These are phyloP conservation scores for Eucalyptus grandis DNA, from an alignment of 345 rosid species.

Conservation along the genomic window DNA sequence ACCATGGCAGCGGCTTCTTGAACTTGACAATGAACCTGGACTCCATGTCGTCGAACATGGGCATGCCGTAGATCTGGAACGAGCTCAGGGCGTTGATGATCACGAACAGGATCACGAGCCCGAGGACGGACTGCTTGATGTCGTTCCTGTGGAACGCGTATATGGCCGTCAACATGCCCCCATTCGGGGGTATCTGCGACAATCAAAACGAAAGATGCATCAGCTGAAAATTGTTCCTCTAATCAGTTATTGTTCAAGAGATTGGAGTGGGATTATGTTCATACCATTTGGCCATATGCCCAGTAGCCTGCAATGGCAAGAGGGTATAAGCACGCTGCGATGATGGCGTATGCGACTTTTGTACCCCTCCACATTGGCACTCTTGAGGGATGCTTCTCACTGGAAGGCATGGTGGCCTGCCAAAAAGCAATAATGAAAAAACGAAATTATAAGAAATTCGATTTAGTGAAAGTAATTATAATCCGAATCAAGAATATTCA, in stretches of 20 bases:
- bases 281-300: constrained; percentile 58
- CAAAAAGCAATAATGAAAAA: background rate
- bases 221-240: background rate
- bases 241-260: background rate
- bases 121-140: constrained; percentile 21
- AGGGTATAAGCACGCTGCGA: constrained; percentile 49
- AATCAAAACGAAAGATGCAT: background rate
- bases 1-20: constrained; percentile 35
- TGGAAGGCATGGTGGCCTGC: constrained; percentile 70
- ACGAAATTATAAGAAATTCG: background rate
- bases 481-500: background rate
- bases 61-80: constrained; percentile 66
- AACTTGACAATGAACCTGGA: constrained; percentile 13
- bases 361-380: constrained; percentile 75
- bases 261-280: background rate
- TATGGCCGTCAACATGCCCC: constrained; percentile 45
- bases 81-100: constrained; percentile 41
- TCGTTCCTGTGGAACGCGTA: constrained; percentile 17
- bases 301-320: constrained; percentile 53
- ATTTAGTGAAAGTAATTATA: background rate
- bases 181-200: constrained; percentile 34
- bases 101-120: constrained; percentile 33
- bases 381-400: constrained; percentile 55
- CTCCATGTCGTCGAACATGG: constrained; percentile 43
- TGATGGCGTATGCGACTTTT: constrained; percentile 26